phyloP scores from a whole-genome alignment of 208 protist species.

The Angomonas ambiguus region DNA sequence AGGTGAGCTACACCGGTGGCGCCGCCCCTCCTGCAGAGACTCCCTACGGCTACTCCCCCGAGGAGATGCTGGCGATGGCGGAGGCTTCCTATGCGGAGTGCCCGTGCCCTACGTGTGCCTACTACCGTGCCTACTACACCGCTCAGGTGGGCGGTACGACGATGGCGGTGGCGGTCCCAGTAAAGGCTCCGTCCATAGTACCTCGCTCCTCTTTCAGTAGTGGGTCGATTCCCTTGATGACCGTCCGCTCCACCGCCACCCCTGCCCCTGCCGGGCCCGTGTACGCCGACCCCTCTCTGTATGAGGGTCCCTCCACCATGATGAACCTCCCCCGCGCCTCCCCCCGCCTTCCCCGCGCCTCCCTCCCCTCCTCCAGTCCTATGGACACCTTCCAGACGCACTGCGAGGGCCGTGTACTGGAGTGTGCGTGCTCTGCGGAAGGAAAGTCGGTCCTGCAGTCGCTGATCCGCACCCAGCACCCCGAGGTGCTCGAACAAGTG shows the following conservation, averaged over 20 bases:
- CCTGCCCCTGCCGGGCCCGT: background rate
- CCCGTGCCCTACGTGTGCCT: constrained; percentile 39
- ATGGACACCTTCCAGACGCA: constrained; percentile 16
- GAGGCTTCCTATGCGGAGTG: constrained; percentile 33
- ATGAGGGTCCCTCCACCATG: background rate
- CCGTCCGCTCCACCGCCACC: constrained; percentile 8
- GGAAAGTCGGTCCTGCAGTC: constrained; percentile 51
- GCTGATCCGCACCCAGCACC: constrained; percentile 43
- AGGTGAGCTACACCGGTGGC: background rate
- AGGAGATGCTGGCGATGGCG: constrained; percentile 20
- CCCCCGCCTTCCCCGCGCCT: constrained; percentile 1
- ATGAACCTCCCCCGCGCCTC: background rate
- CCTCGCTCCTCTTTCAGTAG: constrained; percentile 9
- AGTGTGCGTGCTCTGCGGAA: constrained; percentile 49
- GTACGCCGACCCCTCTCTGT: background rate
- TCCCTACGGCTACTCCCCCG: constrained; percentile 16
- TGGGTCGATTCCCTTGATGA: constrained; percentile 23
- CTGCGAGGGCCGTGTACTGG: constrained; percentile 42
- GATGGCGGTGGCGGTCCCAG: background rate
- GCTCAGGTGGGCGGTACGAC: constrained; percentile 6
- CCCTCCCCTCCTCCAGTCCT: constrained; percentile 4
- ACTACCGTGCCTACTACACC: constrained; percentile 35
- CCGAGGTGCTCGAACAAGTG: constrained; percentile 31
- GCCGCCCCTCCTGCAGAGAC: constrained; percentile 10
- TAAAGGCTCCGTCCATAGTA: background rate